A percentile compares a stretch with the other conserved stretches of the same genome.
These are phyloP conservation scores for Xanthoconium separans DNA, from an alignment of 1,284 basidiomycete species.

Conservation along the genomic window DNA sequence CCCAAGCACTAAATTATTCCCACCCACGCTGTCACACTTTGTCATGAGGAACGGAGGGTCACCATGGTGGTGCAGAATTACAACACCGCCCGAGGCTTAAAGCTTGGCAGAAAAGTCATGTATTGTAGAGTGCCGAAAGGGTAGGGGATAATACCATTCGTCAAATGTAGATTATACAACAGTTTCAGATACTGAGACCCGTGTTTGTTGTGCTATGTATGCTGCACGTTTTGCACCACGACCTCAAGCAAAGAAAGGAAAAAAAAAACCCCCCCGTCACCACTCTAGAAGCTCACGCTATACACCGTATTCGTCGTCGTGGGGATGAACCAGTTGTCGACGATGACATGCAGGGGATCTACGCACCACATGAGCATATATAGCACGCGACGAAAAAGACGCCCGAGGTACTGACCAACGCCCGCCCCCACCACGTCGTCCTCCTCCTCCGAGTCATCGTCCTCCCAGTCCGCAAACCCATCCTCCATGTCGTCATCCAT, in stretches of 20 bases:
- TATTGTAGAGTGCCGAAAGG: too few relatives aligned
- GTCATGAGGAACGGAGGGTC: too few relatives aligned
- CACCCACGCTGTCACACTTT: too few relatives aligned
- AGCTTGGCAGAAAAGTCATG: too few relatives aligned
- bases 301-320: constrained; percentile 23
- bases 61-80: too few relatives aligned
- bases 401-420: constrained; percentile 2
- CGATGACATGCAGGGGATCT: constrained; percentile 18
- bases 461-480: constrained; percentile 14
- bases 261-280: not conserved
- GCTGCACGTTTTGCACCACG: not conserved
- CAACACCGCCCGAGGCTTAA: too few relatives aligned
- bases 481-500: constrained; percentile 15
- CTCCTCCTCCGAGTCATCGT: constrained; percentile 14
- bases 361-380: not conserved
- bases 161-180: too few relatives aligned
- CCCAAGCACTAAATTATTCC: not conserved
- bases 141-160: too few relatives aligned
- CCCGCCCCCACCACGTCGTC: not conserved
- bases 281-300: constrained; percentile 20
- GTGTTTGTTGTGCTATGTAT: not conserved
- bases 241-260: not conserved
- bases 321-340: constrained; percentile 27
- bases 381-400: not conserved
- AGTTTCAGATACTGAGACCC: too few relatives aligned